Conservation (phyloP, 2,329 filamentous ascomycete genomes). For the Trichoderma sp. region DNA sequence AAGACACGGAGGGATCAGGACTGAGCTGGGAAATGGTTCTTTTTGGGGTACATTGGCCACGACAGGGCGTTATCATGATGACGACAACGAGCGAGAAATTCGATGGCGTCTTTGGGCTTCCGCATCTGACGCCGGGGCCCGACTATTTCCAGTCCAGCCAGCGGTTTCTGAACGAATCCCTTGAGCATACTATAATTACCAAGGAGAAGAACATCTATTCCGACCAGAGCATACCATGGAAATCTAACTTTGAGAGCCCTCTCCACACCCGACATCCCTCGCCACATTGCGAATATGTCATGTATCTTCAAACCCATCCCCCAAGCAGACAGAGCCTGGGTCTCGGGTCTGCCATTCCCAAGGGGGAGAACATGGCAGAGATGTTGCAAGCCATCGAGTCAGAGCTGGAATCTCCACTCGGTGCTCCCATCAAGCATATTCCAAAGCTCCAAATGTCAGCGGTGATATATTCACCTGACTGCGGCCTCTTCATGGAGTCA, state of each 20-base stretch:
- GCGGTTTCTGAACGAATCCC: constrained; percentile 67
- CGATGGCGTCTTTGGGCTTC: constrained; percentile 83
- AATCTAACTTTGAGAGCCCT: constrained; percentile 62
- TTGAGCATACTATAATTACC: constrained; percentile 63
- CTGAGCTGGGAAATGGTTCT: constrained; percentile 77
- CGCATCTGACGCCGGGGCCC: constrained; percentile 68
- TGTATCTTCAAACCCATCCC: constrained; percentile 77
- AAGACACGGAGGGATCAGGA: constrained; percentile 64
- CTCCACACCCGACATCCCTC: constrained; percentile 55
- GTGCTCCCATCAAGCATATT: constrained; percentile 53
- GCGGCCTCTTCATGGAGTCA: constrained; percentile 62
- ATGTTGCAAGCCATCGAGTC: constrained; percentile 56
- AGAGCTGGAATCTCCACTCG: constrained; percentile 60
- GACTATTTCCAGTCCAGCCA: constrained; percentile 58
- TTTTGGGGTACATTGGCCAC: constrained; percentile 81
- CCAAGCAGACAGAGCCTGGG: constrained; percentile 40
- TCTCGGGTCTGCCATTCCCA: constrained; percentile 31
- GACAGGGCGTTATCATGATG: constrained; percentile 74
- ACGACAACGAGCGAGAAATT: constrained; percentile 93
- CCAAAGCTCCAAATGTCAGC: constrained; percentile 61
- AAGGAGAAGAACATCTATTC: constrained; percentile 56
- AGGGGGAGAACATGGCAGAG: constrained; percentile 35
- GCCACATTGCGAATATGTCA: constrained; percentile 83
- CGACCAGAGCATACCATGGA: constrained; percentile 71
- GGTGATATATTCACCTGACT: constrained; percentile 66